Conservation (phyloP, 1,139 yeast species). For the Pichia sp. region DNA sequence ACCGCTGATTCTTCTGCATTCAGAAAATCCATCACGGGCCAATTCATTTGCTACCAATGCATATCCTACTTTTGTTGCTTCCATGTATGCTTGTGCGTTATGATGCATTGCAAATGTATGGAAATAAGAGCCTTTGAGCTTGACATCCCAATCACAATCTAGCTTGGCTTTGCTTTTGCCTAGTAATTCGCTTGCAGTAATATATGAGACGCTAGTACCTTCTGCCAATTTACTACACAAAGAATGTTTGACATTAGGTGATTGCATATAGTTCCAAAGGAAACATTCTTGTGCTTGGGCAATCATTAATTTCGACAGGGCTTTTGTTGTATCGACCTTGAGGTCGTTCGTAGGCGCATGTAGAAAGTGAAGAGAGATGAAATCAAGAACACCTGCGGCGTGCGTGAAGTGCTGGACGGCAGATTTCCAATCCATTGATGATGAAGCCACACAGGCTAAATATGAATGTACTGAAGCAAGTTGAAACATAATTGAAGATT, state of each 20-base stretch:
- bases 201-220: conserved; percentile 51
- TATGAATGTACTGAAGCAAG: conserved; percentile 50
- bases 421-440: conserved; percentile 44
- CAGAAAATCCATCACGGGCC: neutral
- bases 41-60: conserved; percentile 35
- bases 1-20: neutral
- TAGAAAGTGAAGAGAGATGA: conserved; percentile 70
- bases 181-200: conserved; percentile 39
- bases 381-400: conserved; percentile 72
- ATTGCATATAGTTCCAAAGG: conserved; percentile 50
- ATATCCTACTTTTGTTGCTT: conserved; percentile 56
- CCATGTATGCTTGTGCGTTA: conserved; percentile 43
- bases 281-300: conserved; percentile 91
- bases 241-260: conserved; percentile 41
- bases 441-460: conserved; percentile 29
- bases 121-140: conserved; percentile 37
- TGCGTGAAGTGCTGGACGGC: conserved; percentile 59
- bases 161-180: neutral
- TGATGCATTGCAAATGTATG: conserved; percentile 43
- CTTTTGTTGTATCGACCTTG: conserved; percentile 58
- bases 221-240: conserved; percentile 66
- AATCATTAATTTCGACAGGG: conserved; percentile 56
- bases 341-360: conserved; percentile 87
- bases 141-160: conserved; percentile 16
- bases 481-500: conserved; percentile 77